Conservation (phyloP, 352 stramenopile species). For the Phytophthora pluvialis region DNA sequence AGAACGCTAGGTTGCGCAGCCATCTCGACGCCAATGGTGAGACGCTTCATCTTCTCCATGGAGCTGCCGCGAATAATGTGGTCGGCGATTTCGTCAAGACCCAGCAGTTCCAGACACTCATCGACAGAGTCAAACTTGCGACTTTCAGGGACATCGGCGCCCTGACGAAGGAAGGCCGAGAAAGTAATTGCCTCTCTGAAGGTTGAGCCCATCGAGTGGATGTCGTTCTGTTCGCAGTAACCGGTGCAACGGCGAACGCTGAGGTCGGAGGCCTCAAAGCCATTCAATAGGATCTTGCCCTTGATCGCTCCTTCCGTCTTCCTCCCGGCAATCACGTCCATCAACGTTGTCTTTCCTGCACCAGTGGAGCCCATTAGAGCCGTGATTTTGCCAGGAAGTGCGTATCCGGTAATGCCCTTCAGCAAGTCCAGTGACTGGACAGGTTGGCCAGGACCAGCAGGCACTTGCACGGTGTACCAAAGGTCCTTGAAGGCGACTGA, state of each 20-base stretch:
- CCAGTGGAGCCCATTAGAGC: slow-evolving; percentile 78
- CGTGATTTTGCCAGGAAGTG: slow-evolving; percentile 62
- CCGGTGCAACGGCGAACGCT: slow-evolving; percentile 64
- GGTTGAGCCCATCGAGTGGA: slow-evolving; percentile 90
- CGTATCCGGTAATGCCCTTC: slow-evolving; percentile 63
- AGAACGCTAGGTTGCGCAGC: slow-evolving; percentile 87
- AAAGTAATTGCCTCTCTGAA: slow-evolving; percentile 94
- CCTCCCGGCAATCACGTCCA: slow-evolving; percentile 94
- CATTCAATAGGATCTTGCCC: slow-evolving; percentile 75
- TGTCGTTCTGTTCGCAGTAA: slow-evolving; percentile 91
- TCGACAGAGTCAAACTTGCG: slow-evolving; percentile 63
- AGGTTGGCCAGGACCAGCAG: slow-evolving; percentile 39
- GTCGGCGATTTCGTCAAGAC: slow-evolving; percentile 63
- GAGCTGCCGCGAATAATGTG: slow-evolving; percentile 64
- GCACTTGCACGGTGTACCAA: slow-evolving; percentile 60
- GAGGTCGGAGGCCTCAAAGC: slow-evolving; percentile 54
- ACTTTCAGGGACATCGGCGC: slow-evolving; percentile 38
- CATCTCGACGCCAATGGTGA: slow-evolving; percentile 92
- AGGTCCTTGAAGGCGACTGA: slow-evolving; percentile 65
- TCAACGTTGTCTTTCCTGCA: slow-evolving; percentile 94
- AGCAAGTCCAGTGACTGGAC: slow-evolving; percentile 53
- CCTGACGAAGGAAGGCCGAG: slow-evolving; percentile 87
- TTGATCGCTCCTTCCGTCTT: slow-evolving; percentile 83
- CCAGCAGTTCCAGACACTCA: slow-evolving; percentile 62
- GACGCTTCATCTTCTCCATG: slow-evolving; percentile 69